Percentiles rank a stretch among this genome's conserved stretches.
Evolutionary conservation across 1,139 yeast species (phyloP).

Genomic region (Nakaseomyces delphensis): DNA sequence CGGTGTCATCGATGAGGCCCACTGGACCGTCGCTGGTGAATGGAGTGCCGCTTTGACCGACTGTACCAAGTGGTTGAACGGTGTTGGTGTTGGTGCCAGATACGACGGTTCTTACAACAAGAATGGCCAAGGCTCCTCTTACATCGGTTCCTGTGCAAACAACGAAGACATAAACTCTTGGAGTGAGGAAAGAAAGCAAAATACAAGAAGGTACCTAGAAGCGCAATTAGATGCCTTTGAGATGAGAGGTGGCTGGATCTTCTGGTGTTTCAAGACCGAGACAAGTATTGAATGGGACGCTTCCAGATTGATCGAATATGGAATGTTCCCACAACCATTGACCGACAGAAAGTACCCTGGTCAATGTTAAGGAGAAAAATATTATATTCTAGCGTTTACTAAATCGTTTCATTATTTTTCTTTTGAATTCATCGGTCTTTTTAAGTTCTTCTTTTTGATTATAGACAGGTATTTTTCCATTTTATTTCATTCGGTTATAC

Average conservation of each 20-base stretch:
- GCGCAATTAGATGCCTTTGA: conserved; percentile 86
- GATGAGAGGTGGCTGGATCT: conserved; percentile 73
- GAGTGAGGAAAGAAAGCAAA: conserved; percentile 47
- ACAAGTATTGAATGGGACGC: conserved; percentile 82
- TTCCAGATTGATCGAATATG: conserved; percentile 44
- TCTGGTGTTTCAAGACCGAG: conserved; percentile 93
- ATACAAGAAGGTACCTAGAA: conserved; percentile 67
- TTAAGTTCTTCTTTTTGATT: too few species aligned
- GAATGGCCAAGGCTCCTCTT: conserved; percentile 36
- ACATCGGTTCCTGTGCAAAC: conserved; percentile 57
- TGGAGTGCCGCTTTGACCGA: conserved; percentile 94
- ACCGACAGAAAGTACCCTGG: conserved; percentile 55
- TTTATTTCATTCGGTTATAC: too few species aligned
- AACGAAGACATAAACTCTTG: conserved; percentile 50
- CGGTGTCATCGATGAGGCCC: conserved; percentile 43
- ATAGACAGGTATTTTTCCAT: too few species aligned
- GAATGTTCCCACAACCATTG: conserved; percentile 75
- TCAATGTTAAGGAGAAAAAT: conserved; percentile 40
- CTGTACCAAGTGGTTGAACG: conserved; percentile 87
- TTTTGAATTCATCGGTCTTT: too few species aligned
- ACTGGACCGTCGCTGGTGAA: conserved; percentile 82
- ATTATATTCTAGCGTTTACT: neutral
- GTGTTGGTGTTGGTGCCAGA: conserved; percentile 82
- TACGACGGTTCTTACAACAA: conserved; percentile 56
- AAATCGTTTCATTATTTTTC: neutral